phyloP scores from a whole-genome alignment of 129 eudicot genomes.

The Kitagawia praeruptora region DNA sequence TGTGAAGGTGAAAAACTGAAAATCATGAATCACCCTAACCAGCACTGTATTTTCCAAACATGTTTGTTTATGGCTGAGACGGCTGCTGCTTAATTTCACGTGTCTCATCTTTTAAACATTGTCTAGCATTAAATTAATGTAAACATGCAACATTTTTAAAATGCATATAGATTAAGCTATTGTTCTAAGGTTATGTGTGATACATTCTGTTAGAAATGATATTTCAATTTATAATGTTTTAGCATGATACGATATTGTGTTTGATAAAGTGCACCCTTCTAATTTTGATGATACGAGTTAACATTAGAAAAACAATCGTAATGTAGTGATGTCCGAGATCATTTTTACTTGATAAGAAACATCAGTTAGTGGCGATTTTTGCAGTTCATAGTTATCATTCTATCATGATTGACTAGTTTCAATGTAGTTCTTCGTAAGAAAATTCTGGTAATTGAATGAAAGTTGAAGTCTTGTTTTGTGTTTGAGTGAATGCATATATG shows the following conservation, averaged over 20 bases:
- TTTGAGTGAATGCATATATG: neutral
- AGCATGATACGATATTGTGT: neutral
- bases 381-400: neutral
- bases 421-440: neutral
- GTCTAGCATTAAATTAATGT: neutral
- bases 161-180: neutral
- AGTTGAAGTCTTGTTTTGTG: neutral
- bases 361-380: neutral
- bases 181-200: neutral
- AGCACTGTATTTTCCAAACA: neutral
- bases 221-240: neutral
- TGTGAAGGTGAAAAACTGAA: neutral
- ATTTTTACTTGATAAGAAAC: neutral
- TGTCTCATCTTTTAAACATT: neutral
- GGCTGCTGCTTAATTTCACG: conserved; percentile 5
- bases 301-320: neutral
- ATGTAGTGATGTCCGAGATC: neutral
- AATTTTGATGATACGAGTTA: neutral
- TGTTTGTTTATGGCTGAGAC: neutral
- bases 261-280: neutral
- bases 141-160: neutral
- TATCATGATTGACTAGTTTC: neutral
- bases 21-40: neutral
- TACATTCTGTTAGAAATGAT: neutral
- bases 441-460: neutral